Conservation (phyloP, 345 rosid genomes). For the Rhodomyrtus tomentosa region DNA sequence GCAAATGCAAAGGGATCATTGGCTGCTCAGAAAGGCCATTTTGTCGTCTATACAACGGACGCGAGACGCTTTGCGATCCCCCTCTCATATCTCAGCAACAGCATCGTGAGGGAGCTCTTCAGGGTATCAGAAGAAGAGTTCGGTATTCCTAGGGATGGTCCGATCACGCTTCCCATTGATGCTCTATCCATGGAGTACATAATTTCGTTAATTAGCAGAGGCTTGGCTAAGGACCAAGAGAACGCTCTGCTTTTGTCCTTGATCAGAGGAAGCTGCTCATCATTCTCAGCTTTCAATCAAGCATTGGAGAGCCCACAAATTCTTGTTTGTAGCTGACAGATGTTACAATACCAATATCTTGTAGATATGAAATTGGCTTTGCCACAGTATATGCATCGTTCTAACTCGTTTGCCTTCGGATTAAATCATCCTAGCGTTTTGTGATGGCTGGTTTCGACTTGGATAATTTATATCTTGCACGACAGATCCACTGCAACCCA, state of each 20-base stretch:
- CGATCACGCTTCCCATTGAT: neutral
- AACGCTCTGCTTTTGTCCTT: constrained; percentile 8
- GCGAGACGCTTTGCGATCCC: constrained; percentile 5
- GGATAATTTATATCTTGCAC: neutral
- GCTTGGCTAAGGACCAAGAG: constrained; percentile 18
- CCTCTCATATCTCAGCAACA: constrained; percentile 2
- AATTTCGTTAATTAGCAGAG: constrained; percentile 2
- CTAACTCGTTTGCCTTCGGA: neutral
- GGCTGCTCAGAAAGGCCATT: constrained; percentile 8
- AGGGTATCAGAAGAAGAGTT: constrained; percentile 6
- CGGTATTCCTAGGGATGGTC: neutral
- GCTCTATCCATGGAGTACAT: constrained; percentile 5
- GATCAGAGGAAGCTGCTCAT: neutral
- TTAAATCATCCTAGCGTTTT: neutral
- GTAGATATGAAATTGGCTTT: neutral
- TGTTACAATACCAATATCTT: neutral
- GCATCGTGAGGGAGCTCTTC: neutral
- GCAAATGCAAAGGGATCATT: neutral
- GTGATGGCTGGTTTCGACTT: neutral
- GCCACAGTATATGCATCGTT: neutral
- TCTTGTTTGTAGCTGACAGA: neutral
- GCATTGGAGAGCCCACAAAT: neutral
- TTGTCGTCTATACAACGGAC: constrained; percentile 9
- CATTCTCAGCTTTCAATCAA: neutral
- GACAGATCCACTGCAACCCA: neutral